Conservation (phyloP, 2,329 filamentous ascomycete genomes). For the Torrubiellomyces zombiae region DNA sequence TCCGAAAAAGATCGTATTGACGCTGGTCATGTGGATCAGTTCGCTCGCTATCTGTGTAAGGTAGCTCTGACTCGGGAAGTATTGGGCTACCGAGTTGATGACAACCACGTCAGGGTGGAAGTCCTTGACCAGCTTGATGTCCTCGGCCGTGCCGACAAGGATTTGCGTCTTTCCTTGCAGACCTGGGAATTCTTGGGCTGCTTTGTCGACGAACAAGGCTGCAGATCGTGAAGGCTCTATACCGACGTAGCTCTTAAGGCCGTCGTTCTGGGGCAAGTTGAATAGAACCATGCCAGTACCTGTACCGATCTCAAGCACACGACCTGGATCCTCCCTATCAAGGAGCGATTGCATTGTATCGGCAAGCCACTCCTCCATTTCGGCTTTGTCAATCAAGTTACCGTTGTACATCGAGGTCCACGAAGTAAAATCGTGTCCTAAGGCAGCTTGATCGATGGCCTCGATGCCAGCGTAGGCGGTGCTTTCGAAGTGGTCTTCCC, state of each 20-base stretch:
- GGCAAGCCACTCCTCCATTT: conserved; percentile 17
- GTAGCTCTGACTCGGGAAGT: conserved; percentile 13
- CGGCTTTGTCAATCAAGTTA: conserved; percentile 8
- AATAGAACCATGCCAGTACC: conserved; percentile 16
- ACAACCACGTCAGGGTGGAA: conserved; percentile 8
- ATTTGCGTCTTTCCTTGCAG: conserved; percentile 6
- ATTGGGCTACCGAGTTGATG: conserved; percentile 13
- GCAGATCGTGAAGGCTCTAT: conserved; percentile 11
- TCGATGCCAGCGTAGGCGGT: neutral
- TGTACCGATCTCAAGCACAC: conserved; percentile 14
- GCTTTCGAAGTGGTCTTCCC: neutral
- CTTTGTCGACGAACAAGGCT: conserved; percentile 7
- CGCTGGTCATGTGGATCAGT: conserved; percentile 1
- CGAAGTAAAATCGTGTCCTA: conserved; percentile 14
- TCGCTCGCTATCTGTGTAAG: conserved; percentile 6
- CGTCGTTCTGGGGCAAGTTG: conserved; percentile 7
- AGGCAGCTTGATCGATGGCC: no score
- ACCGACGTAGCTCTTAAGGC: conserved; percentile 10
- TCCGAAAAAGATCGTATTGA: conserved; percentile 7
- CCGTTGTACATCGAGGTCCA: conserved; percentile 18
- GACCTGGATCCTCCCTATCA: conserved; percentile 2
- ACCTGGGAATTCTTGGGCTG: conserved; percentile 3
- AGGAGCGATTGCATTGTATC: conserved; percentile 11
- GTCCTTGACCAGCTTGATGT: conserved; percentile 4
- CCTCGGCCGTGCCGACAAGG: conserved; percentile 8